These are phyloP conservation scores for Schoenoplectus triqueter DNA, from an alignment of 202 grass and related monocot genomes.

Conservation along the genomic window DNA sequence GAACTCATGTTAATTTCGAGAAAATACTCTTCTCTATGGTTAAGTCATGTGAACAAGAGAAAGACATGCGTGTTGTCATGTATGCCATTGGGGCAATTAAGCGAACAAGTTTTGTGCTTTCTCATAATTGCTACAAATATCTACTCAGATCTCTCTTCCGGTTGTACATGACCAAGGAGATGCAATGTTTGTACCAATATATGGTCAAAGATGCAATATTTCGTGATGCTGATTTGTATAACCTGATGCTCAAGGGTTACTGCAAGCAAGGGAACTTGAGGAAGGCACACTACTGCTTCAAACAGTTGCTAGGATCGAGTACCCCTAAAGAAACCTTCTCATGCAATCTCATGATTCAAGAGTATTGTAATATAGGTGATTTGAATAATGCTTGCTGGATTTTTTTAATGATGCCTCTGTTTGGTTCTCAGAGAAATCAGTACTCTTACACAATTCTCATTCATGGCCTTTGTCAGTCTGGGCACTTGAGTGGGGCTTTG, in stretches of 20 bases:
- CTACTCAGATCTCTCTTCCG: constrained; percentile 60
- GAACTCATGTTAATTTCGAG: constrained; percentile 41
- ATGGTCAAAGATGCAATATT: constrained; percentile 62
- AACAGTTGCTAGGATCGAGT: constrained; percentile 52
- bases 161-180: constrained; percentile 57
- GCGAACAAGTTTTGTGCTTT: constrained; percentile 54
- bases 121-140: constrained; percentile 71
- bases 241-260: constrained; percentile 76
- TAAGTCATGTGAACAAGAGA: constrained; percentile 43
- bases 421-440: too few species aligned
- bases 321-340: constrained; percentile 61
- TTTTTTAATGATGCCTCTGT: too few species aligned
- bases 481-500: too few species aligned
- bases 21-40: constrained; percentile 69
- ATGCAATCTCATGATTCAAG: constrained; percentile 62
- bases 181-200: constrained; percentile 56
- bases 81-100: constrained; percentile 59
- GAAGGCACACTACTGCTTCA: constrained; percentile 54
- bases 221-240: constrained; percentile 64
- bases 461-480: too few species aligned
- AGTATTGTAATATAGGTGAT: constrained; percentile 54
- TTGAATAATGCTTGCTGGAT: constrained; percentile 35
- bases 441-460: too few species aligned
- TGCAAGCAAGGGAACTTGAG: constrained; percentile 68
- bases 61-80: constrained; percentile 47